Evolutionary conservation across 306 rosid species (phyloP).

Genomic region (Gastrolobium bilobum): DNA sequence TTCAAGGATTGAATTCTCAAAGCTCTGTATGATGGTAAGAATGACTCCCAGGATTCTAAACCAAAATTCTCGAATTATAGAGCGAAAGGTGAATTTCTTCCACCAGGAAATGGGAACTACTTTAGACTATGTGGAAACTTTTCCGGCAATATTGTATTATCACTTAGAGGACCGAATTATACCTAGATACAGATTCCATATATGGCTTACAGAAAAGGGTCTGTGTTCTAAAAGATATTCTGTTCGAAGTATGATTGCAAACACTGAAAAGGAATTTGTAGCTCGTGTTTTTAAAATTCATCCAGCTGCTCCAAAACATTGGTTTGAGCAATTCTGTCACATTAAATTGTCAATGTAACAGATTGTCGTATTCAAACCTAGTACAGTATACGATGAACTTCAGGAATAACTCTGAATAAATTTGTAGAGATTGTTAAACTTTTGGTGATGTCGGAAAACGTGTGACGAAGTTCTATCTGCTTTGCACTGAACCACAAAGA

Average conservation of each 20-base stretch:
- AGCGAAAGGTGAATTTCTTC: slow-evolving; percentile 63
- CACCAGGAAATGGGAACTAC: slow-evolving; percentile 62
- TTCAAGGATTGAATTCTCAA: slow-evolving; percentile 63
- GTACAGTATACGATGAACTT: not conserved
- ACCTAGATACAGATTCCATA: slow-evolving; percentile 63
- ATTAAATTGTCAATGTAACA: slow-evolving; percentile 16
- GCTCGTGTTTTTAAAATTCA: slow-evolving; percentile 58
- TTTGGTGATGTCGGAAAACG: not conserved
- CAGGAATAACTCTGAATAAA: not conserved
- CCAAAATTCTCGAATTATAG: slow-evolving; percentile 60
- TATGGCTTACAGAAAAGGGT: slow-evolving; percentile 69
- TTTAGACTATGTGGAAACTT: slow-evolving; percentile 47
- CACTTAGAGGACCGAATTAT: slow-evolving; percentile 65
- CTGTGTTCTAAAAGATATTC: slow-evolving; percentile 57
- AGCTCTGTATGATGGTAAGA: slow-evolving; percentile 62
- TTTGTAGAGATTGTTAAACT: slow-evolving; percentile 23
- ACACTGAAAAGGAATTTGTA: slow-evolving; percentile 62
- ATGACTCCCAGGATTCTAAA: slow-evolving; percentile 58
- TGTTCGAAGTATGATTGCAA: slow-evolving; percentile 60
- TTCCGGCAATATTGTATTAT: slow-evolving; percentile 65
- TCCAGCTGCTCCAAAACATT: slow-evolving; percentile 75
- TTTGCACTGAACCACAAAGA: slow-evolving; percentile 16
- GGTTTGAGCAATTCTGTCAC: slow-evolving; percentile 62
- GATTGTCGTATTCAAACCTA: not conserved
- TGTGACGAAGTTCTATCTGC: slow-evolving; percentile 18